Conservation (phyloP, 164 flowering plant genomes). For the Malania oleifera region DNA sequence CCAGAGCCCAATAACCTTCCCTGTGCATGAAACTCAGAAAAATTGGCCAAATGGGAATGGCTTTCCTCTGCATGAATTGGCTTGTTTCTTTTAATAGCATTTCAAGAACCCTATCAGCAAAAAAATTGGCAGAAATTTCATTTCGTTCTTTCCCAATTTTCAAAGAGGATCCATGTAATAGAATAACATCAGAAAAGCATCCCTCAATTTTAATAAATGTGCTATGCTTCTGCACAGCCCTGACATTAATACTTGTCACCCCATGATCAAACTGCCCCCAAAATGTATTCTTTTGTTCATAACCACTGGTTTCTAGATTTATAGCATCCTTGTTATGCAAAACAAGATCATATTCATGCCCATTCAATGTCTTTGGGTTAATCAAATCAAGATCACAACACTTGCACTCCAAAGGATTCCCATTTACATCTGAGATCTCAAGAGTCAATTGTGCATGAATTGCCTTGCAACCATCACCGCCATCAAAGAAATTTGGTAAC, state of each 20-base stretch:
- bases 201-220: slow-evolving; percentile 24
- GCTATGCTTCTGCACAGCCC: slow-evolving; percentile 36
- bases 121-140: slow-evolving; percentile 24
- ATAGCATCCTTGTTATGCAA: slow-evolving; percentile 5
- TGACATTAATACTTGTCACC: slow-evolving; percentile 30
- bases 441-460: slow-evolving; percentile 47
- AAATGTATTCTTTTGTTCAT: slow-evolving; percentile 15
- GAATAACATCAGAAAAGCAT: slow-evolving; percentile 23
- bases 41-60: slow-evolving; percentile 67
- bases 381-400: slow-evolving; percentile 66
- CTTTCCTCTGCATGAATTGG: slow-evolving; percentile 25
- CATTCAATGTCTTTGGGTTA: slow-evolving; percentile 17
- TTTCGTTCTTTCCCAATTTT: slow-evolving; percentile 20
- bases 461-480: slow-evolving; percentile 7
- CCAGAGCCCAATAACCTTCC: slow-evolving; percentile 45
- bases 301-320: slow-evolving; percentile 11
- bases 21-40: slow-evolving; percentile 57
- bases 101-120: slow-evolving; percentile 60
- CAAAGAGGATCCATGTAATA: slow-evolving; percentile 36
- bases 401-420: slow-evolving; percentile 66
- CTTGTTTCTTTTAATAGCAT: slow-evolving; percentile 37
- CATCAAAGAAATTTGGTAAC: slow-evolving; percentile 15
- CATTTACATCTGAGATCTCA: slow-evolving; percentile 60
- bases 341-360: slow-evolving; percentile 11
- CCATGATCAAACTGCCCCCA: slow-evolving; percentile 28